Evolutionary conservation across 192 early-diverging fungal genomes (phyloP), one percentile per base, ranked within the genome.

Genomic region (Podila epicladia): DNA sequence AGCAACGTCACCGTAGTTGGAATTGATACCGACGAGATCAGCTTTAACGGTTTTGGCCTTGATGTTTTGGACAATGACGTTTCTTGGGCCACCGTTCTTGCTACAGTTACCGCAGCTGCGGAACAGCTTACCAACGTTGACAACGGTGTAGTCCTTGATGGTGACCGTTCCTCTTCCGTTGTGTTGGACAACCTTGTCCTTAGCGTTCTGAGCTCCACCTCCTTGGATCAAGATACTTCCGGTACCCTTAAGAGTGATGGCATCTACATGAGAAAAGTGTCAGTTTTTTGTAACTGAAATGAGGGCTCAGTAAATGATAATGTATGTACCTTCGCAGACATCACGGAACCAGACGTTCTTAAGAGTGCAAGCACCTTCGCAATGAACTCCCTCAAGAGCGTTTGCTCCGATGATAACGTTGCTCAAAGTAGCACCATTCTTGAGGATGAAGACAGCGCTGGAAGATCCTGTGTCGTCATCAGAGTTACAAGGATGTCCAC

Each of bases 91-190:
- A 45, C 62, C 62, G 38, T 64, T 64, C 62, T 64, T 64, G 62
- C 62, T 64, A n/a, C 62, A 64, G 62, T 64, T 64, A 64, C 62
- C 62, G 62, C 62, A 64, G 62, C 62, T 64, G 62, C 62, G 62
- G 62, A 64, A 64, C n/a, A 64, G 38, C 19, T 64, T 64, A 38
- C 62, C 62, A 9, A 64, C 62, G 24, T 64, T 64, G 62, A 64
- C 62, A n/a, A 64, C 62, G 20, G 62, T 64, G 62, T 64, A 64
- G 37, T 64, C 62, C 38, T 64, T 64, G 62, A 64, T 64, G 35
- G 38, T 64, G 35, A 41, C 62, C 8, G 62, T 64, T 24, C 62
- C 62, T 35, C 62, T 35, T 35, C 62, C 62, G 38, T 64, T 64
- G 62, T 64, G 62, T 45, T 64, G 62, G 38, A 64, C 62, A n/a